Conservation (phyloP, 2,329 filamentous ascomycete genomes). For the Fusarium sp. region DNA sequence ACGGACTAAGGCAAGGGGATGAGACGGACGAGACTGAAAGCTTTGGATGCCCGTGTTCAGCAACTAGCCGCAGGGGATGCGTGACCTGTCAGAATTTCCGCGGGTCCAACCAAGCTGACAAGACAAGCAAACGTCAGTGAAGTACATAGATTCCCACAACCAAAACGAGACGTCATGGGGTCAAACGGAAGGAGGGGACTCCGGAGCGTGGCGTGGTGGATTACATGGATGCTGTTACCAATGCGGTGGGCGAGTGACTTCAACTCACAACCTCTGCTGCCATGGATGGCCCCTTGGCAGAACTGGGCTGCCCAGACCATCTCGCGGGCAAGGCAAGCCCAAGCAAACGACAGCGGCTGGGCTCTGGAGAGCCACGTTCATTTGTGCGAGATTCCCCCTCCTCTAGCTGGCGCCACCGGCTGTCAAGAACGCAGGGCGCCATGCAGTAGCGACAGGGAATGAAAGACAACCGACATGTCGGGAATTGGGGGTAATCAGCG, state of each 20-base stretch:
- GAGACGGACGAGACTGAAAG: background rate
- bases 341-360: background rate
- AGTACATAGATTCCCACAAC: background rate
- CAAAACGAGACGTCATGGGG: conserved; percentile 3
- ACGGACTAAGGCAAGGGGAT: background rate
- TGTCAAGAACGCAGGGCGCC: background rate
- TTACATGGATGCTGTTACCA: conserved; percentile 3
- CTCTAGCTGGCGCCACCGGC: background rate
- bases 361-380: background rate
- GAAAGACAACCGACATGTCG: background rate
- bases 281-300: background rate
- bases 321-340: background rate
- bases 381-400: background rate
- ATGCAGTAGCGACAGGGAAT: background rate
- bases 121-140: background rate
- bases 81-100: conserved; percentile 3
- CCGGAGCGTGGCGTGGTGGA: background rate
- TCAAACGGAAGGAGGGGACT: background rate
- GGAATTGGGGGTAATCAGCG: background rate
- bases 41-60: background rate
- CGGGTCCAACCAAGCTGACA: background rate
- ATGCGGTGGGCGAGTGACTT: background rate
- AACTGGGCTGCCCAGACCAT: background rate
- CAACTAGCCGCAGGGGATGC: background rate
- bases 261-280: background rate